Evolutionary conservation across 2,329 filamentous ascomycete genomes (phyloP), one percentile per base, ranked within the genome.

Genomic region (Fusarium sarcochroum): DNA sequence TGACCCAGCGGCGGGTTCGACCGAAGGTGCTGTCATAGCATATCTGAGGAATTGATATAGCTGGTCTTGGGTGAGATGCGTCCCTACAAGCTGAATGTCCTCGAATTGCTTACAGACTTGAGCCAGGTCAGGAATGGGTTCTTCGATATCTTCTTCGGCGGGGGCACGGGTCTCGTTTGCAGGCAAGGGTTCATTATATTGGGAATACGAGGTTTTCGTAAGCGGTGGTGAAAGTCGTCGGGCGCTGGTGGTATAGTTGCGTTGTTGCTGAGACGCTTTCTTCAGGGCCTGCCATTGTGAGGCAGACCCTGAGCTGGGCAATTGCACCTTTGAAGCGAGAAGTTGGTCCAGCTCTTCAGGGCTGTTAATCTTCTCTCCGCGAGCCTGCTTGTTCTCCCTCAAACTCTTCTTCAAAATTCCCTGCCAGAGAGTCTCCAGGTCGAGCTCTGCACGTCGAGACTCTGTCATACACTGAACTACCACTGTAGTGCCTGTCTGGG

Each of bases 401-500:
- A 82, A 48, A 66, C 71, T 81, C 48, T 76, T 75, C 50, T 73
- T 79, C 45, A 86, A 61, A 32, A 81, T 73, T 9, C 78, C 77
- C 35, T 75, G 76, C 87, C 87, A 89, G 2, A 89, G 76, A 13
- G 73, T 74, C 71, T 89, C 87, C 14, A 89, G 74, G 44, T 83
- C 82, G 51, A 89, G 78, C 68, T 89, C 86, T 21, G 77, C 74
- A 32, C 87, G 81, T 58, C 86, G 80, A 10, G 80, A 73, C 69
- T 87, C 86, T 0, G 86, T 89, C 80, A 89, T 82, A 70, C 87
- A 83, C 72, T 89, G 87, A 11, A 89, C 79, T 15, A 89, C 83
- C 21, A 89, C 74, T 0, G 86, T 88, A 2, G 82, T 84, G 11
- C 86, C 86, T 1, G 73, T 76, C 34, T 80, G 76, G 6, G 81